Base-by-base conservation (phyloP, 768 basidiomycete genomes). In the Phaeotremella skinneri region DNA sequence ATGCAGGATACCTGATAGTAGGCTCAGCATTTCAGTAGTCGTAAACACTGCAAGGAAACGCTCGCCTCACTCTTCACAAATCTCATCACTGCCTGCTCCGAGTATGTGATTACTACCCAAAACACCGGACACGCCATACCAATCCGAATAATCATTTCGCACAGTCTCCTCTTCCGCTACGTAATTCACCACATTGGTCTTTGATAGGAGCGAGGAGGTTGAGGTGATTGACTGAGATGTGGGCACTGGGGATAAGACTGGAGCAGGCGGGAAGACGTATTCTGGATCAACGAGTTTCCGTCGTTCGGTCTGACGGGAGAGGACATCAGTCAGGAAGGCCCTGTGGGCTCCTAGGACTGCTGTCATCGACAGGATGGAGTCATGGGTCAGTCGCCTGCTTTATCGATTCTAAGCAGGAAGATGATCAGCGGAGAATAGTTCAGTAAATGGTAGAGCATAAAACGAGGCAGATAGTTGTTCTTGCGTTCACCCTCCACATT, bases 111-210 rank as follows among this genome's bases (percentile, higher is more conserved):
- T 87, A 78, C 94, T 91, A 1, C 92, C 90, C 86, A 92, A 91
- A 63, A 90, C 88, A 9, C 92, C 93, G 1, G 88, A 83, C 67
- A 90, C 87, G 31, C 93, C 91, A 76, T 94, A 97, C 63, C 87
- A 81, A 76, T 88, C 87, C 0, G 88, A 90, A 72, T 93, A 91
- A 79, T 99, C 93, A 68, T 96, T 98, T 49, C 96, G 83, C 43
- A 99, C 89, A 0, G 92, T 97, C 76, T 99, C 94, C 73, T 99
- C 94, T 61, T 91, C 90, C 1, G 89, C 87, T 16, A 92, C 82
- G 65, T 94, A 93, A 70, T 93, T 92, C 1, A 68, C 52, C 5
- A 73, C 66, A 43, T 69, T 72, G 9, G 13, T 52, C 48, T 41
- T 72, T 69, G 52, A 49, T 61, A 1, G 58, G 55, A 20, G 29